Evolutionary conservation across 2,329 filamentous ascomycete genomes (phyloP).

Genomic region (Alternaria gansuensis): DNA sequence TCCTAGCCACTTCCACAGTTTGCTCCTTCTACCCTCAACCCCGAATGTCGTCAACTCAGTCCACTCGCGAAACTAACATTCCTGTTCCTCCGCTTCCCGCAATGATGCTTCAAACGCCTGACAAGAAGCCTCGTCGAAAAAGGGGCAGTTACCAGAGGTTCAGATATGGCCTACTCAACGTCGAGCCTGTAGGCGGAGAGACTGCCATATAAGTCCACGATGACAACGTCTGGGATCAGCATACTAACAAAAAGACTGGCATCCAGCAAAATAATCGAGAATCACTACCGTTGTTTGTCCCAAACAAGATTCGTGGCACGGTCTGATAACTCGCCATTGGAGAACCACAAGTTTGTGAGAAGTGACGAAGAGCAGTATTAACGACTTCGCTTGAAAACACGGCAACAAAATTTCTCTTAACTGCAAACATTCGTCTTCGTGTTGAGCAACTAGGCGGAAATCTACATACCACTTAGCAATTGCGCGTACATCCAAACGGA

Average conservation of each 20-base stretch:
- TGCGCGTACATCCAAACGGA: slow-evolving; percentile 38
- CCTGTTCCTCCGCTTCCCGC: too few relatives aligned
- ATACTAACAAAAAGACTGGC: not conserved
- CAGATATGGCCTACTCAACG: not conserved
- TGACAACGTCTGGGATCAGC: accelerated
- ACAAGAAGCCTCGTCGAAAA: not conserved
- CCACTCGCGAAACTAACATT: not conserved
- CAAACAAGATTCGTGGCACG: not conserved
- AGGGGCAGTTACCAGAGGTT: not conserved
- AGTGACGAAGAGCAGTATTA: too few relatives aligned
- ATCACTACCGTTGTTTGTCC: not conserved
- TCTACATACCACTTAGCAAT: slow-evolving; percentile 16
- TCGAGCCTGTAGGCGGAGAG: not conserved
- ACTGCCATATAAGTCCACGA: not conserved
- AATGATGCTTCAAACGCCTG: not conserved
- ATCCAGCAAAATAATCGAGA: not conserved
- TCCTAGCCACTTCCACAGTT: not conserved
- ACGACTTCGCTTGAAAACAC: too few relatives aligned
- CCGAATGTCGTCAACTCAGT: not conserved
- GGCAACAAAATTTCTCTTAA: too few relatives aligned
- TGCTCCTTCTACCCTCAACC: not conserved
- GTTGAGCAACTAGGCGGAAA: too few relatives aligned
- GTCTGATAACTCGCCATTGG: not conserved
- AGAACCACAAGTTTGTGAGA: not conserved
- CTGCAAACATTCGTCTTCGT: too few relatives aligned